Evolutionary conservation across 1,284 basidiomycete species (phyloP).

Genomic region (Boletus semigastroideus): DNA sequence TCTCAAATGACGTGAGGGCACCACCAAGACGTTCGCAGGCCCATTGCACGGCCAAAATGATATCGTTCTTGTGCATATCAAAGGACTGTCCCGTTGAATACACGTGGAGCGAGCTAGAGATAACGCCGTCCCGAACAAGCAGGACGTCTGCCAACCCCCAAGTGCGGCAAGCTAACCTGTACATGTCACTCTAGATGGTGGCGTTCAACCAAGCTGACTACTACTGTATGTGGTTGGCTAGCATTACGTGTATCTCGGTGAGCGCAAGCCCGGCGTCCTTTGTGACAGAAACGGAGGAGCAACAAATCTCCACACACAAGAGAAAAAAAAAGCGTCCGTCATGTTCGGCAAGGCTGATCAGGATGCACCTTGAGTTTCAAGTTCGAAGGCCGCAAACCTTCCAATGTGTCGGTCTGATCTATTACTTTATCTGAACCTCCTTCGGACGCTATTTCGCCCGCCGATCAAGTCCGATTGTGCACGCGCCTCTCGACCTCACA

Average conservation of each 20-base stretch:
- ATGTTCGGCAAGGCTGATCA: constrained; percentile 34
- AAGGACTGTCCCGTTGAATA: neutral
- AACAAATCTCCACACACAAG: constrained; percentile 16
- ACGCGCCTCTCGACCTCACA: constrained; percentile 15
- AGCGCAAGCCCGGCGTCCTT: constrained; percentile 7
- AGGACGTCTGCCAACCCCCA: neutral
- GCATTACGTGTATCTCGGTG: neutral
- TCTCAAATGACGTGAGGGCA: constrained; percentile 23
- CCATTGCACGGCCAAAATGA: constrained; percentile 9
- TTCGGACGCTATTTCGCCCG: constrained; percentile 32
- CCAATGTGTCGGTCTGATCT: constrained; percentile 28
- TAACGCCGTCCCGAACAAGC: constrained; percentile 16
- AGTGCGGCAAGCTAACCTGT: neutral
- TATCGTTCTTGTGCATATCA: constrained; percentile 13
- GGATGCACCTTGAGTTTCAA: constrained; percentile 33
- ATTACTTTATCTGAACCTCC: constrained; percentile 32
- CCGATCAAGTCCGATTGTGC: constrained; percentile 37
- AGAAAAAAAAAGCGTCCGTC: constrained; percentile 26
- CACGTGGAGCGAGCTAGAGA: constrained; percentile 13
- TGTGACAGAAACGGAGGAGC: constrained; percentile 26
- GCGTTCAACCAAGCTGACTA: constrained; percentile 2
- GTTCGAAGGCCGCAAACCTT: constrained; percentile 34
- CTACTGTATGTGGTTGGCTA: neutral
- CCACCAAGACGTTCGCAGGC: constrained; percentile 14
- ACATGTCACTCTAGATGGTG: constrained; percentile 6